Evolutionary conservation across 805 yeast species (phyloP), one percentile per base, ranked within the genome.

Genomic region (Gaillardinia entomophila): DNA sequence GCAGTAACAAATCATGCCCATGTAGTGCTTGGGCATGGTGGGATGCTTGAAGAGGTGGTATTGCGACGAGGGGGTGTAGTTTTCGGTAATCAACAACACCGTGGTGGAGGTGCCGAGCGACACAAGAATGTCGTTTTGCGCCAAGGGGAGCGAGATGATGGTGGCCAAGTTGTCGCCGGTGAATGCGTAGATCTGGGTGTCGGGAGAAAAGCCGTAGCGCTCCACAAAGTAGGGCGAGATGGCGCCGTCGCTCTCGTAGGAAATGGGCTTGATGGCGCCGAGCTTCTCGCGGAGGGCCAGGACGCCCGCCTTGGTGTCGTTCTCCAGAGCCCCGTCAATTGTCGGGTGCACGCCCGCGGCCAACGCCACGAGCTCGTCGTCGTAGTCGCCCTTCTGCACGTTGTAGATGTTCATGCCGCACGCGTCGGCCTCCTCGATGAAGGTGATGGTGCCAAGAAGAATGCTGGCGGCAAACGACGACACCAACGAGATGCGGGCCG

Each of bases 1-100:
- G 50, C 94, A 83, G 55, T 88, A 88, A 54, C 97, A 88, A 34
- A 89, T 75, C 97, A 88, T 88, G 15, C 94, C 95, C 96, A 88
- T 89, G 53, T 77, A 88, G 24, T 81, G 77, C 24, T 68, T 69
- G 1, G 75, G 73, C 40, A 83, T 73, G 0, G 94, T 82, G 6
- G 97, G 96, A 52, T 89, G 96, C 41, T 76, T 76, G 62, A 88
- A 88, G 42, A 87, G 57, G 51, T 88, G 96, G 53, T 87, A 88
- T 45, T 80, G 82, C 4, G 86, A 76, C 1, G 89, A 81, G 2
- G 96, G 88, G 13, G 68, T 68, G 51, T 79, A 88, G 35, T 76
- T 71, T 37, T 85, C 81, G 4, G 96, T 88, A 26, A 88, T 79
- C 30, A 88, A 60, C 23, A 89, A 66, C 3, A 86, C 85, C 0